Percentiles rank a stretch among this genome's conserved stretches.
Evolutionary conservation across 2,329 filamentous ascomycete genomes (phyloP).

Genomic region (Tolypocladium paradoxum): DNA sequence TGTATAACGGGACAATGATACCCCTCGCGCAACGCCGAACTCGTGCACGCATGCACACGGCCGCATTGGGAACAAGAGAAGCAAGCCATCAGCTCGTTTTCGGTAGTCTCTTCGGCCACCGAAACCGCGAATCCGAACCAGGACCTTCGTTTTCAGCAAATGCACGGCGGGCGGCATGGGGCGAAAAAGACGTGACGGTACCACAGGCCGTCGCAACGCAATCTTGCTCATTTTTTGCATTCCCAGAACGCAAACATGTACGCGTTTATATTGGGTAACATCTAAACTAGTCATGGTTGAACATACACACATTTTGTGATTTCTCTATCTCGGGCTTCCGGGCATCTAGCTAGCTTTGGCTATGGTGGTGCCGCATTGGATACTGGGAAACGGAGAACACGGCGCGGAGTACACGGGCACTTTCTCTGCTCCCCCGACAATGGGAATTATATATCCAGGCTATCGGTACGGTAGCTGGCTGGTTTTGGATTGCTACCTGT

Average conservation of each 20-base stretch:
- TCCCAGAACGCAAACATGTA: background rate
- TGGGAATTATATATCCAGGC: background rate
- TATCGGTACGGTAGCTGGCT: background rate
- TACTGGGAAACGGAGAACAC: background rate
- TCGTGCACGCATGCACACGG: background rate
- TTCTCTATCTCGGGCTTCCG: background rate
- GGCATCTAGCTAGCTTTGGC: background rate
- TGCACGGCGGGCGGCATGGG: background rate
- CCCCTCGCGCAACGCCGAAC: background rate
- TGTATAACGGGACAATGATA: background rate
- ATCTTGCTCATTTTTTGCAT: background rate
- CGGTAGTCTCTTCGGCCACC: background rate
- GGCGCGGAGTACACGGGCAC: background rate
- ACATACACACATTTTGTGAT: background rate
- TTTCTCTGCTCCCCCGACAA: background rate
- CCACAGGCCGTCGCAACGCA: background rate
- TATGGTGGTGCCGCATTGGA: background rate
- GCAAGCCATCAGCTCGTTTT: background rate
- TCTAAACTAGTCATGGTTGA: background rate
- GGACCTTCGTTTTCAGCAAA: background rate
- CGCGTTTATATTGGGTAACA: background rate
- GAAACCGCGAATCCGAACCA: background rate
- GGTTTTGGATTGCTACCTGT: background rate
- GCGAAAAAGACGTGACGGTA: background rate
- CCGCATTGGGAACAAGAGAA: background rate